Evolutionary conservation across 202 grass and related monocot species (phyloP), one percentile per base, ranked within the genome.

Genomic region (Setaria italica): DNA sequence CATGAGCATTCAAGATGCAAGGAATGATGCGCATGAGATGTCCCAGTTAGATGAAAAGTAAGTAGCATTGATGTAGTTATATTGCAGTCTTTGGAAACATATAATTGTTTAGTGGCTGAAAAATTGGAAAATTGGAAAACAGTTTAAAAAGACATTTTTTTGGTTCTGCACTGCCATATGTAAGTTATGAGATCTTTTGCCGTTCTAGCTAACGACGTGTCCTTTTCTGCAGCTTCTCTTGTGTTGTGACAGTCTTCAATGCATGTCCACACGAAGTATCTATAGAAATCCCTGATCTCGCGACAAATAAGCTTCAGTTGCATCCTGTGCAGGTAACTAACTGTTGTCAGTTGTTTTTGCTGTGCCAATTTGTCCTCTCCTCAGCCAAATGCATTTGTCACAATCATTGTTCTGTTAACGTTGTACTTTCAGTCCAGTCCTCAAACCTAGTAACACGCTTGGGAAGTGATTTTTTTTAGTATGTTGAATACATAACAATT

Each of bases 1-100:
- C 50, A 93, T 95, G 88, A 95, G 95, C 85, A 93, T 95, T 48
- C 84, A 89, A 89, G 95, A 98, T 92, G 95, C 86, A 77, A n/a
- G 41, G 59, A 80, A 78, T 45, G 74, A 75, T 81, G 85, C 30
- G 41, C 42, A 80, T 57, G 72, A 76, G 46, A 88, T 98, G 86
- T 80, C 75, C 47, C 93, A 92, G 66, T 73, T 98, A 84, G 91
- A 98, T 82, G 46, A 83, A 34, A 85, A 63, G 91, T 98, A 91
- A 84, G 87, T 78, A 43, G 2, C 12, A 58, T 0, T 45, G 30
- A 17, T 77, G 21, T 13, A 74, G 5, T 87, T 76, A 43, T 15
- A 60, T n/a, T 80, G 20, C 7, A 21, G 20, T 80, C 51, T 67
- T 74, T 11, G n/a, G 48, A 50, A 78, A 67, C 37, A 66, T 50